Conservation (phyloP, 345 rosid genomes). For the Sisymbrium irio region DNA sequence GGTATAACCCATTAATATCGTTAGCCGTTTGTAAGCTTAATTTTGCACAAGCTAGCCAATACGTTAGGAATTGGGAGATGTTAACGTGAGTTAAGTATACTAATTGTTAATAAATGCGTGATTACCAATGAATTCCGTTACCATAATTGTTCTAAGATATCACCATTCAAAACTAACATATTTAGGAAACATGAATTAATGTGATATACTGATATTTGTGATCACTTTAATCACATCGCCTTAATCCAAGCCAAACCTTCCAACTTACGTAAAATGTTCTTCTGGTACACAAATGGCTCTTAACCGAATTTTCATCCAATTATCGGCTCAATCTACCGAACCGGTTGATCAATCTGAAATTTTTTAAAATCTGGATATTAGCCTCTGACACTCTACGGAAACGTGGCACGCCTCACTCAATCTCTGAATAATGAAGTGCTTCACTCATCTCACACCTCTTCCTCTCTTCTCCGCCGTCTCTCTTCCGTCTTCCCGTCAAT, state of each 20-base stretch:
- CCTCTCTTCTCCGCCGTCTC: slow-evolving; percentile 10
- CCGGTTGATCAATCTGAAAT: background rate
- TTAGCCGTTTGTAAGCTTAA: too few relatives aligned
- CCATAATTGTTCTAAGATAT: too few relatives aligned
- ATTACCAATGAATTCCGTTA: too few relatives aligned
- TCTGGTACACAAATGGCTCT: background rate
- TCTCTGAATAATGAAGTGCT: background rate
- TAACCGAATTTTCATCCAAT: background rate
- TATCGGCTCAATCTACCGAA: background rate
- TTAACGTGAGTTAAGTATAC: too few relatives aligned
- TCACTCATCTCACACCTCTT: slow-evolving; percentile 21
- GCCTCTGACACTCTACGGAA: background rate
- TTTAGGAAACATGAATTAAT: too few relatives aligned
- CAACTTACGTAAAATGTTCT: background rate
- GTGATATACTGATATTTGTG: too few relatives aligned
- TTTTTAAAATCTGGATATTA: background rate
- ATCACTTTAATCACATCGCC: too few relatives aligned
- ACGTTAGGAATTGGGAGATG: background rate
- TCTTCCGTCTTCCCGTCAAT: background rate
- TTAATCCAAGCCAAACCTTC: background rate
- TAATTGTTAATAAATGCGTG: background rate
- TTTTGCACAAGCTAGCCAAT: too few relatives aligned
- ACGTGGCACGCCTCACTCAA: background rate
- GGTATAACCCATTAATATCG: background rate
- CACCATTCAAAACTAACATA: too few relatives aligned